A percentile compares a stretch with the other conserved stretches of the same genome.
Evolutionary conservation across 768 basidiomycete species (phyloP).

Genomic region (Rhizopogon sp.): DNA sequence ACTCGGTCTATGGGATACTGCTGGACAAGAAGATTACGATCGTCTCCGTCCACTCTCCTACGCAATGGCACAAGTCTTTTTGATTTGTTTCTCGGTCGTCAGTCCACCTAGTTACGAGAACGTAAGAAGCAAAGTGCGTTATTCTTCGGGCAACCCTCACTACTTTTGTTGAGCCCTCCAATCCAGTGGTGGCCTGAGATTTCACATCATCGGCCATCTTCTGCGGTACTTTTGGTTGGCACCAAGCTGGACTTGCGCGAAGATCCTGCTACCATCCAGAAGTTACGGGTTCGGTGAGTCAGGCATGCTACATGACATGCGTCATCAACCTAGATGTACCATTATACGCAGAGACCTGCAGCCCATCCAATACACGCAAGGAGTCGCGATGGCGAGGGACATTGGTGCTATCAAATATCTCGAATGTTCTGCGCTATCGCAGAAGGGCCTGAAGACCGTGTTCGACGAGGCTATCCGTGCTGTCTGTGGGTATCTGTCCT

Average conservation of each 20-base stretch:
- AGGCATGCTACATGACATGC: constrained; percentile 4
- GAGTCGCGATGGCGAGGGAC: constrained; percentile 86
- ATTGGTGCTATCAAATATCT: constrained; percentile 95
- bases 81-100: constrained; percentile 98
- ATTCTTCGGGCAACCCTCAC: not conserved
- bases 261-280: constrained; percentile 88
- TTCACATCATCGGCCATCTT: constrained; percentile 93
- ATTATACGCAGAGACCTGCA: constrained; percentile 70
- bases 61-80: constrained; percentile 98
- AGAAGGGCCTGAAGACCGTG: constrained; percentile 98
- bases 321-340: constrained; percentile 2
- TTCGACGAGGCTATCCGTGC: constrained; percentile 99
- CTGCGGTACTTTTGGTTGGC: constrained; percentile 90
- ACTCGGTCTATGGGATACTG: constrained; percentile 99
- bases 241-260: constrained; percentile 98
- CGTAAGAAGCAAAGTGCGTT: constrained; percentile 88
- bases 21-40: constrained; percentile 99
- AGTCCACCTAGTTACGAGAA: constrained; percentile 98
- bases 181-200: constrained; percentile 94
- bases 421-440: constrained; percentile 94
- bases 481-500: constrained; percentile 61
- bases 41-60: constrained; percentile 96
- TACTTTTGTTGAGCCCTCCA: constrained; percentile 5
- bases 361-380: constrained; percentile 90
- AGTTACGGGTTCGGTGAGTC: constrained; percentile 81